These are phyloP conservation scores for Jackrogersella multiformis DNA, from an alignment of 495 filamentous ascomycete genomes.

Conservation along the genomic window DNA sequence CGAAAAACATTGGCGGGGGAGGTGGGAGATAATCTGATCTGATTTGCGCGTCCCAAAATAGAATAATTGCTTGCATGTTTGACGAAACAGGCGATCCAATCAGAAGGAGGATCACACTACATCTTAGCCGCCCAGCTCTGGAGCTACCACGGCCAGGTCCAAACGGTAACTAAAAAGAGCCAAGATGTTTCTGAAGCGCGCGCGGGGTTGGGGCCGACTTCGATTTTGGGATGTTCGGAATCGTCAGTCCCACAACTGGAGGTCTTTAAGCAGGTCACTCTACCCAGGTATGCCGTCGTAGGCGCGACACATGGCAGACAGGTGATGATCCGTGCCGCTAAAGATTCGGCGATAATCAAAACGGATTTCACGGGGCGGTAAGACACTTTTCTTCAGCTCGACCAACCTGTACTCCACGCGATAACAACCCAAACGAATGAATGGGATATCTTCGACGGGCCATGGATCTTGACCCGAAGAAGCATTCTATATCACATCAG, in stretches of 20 bases:
- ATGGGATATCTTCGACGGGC: not conserved
- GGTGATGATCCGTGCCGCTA: not conserved
- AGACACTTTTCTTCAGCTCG: no score
- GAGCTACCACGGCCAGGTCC: no score
- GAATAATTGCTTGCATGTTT: slow-evolving; percentile 36
- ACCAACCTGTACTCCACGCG: no score
- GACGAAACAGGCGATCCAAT: slow-evolving; percentile 30
- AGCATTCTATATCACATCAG: no score
- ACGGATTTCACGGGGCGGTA: slow-evolving; percentile 7
- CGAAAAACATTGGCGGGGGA: slow-evolving; percentile 25
- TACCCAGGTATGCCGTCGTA: not conserved
- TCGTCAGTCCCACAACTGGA: slow-evolving; percentile 10
- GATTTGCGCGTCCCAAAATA: slow-evolving; percentile 42
- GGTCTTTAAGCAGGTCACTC: not conserved
- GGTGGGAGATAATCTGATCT: slow-evolving; percentile 15
- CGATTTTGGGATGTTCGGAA: slow-evolving; percentile 18
- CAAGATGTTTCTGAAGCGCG: slow-evolving; percentile 34
- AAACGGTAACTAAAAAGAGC: slow-evolving; percentile 33
- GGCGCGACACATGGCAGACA: slow-evolving; percentile 11
- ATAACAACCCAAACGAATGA: no score
- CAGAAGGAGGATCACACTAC: slow-evolving; percentile 39
- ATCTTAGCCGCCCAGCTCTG: slow-evolving; percentile 39
- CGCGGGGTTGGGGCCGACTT: slow-evolving; percentile 31
- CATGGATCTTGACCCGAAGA: not conserved
- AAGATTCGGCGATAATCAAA: slow-evolving; percentile 3